A percentile compares a stretch with the other conserved stretches of the same genome.
phyloP scores from a whole-genome alignment of 2,329 filamentous ascomycete genomes.

The Hypomyces perniciosus region DNA sequence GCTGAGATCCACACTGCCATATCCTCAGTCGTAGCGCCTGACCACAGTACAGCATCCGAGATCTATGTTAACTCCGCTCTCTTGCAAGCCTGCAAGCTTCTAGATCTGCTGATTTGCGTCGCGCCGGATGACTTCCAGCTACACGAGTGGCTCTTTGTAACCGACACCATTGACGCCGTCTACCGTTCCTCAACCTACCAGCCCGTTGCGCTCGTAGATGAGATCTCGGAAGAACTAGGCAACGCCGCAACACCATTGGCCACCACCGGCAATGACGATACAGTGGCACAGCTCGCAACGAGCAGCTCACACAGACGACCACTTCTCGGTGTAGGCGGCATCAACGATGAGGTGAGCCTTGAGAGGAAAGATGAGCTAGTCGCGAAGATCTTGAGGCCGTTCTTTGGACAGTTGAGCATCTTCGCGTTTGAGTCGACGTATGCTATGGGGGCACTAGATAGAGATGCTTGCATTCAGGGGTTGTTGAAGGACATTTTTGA shows the following conservation, averaged over 20 bases:
- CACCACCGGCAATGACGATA: constrained; percentile 30
- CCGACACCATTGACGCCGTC: constrained; percentile 92
- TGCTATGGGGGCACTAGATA: constrained; percentile 66
- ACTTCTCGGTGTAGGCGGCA: constrained; percentile 47
- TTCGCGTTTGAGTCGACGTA: constrained; percentile 91
- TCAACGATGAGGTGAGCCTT: constrained; percentile 49
- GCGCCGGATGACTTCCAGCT: constrained; percentile 95
- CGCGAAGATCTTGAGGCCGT: constrained; percentile 73
- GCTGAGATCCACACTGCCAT: constrained; percentile 76
- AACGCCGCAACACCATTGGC: constrained; percentile 26
- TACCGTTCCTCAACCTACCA: constrained; percentile 68
- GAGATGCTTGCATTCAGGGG: constrained; percentile 55
- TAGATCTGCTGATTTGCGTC: constrained; percentile 80
- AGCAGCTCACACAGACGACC: constrained; percentile 37
- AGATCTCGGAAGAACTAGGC: constrained; percentile 71
- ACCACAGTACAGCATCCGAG: constrained; percentile 57
- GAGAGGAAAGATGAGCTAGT: constrained; percentile 65
- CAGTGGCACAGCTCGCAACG: constrained; percentile 30
- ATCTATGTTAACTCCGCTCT: constrained; percentile 71
- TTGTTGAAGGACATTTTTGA: constrained; percentile 74
- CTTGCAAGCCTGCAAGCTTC: constrained; percentile 86
- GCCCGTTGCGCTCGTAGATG: constrained; percentile 73
- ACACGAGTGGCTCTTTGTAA: constrained; percentile 97
- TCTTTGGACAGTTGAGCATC: constrained; percentile 88
- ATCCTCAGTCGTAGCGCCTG: constrained; percentile 63